phyloP scores from a whole-genome alignment of 495 filamentous ascomycete genomes.

The Penicillium roqueforti region DNA sequence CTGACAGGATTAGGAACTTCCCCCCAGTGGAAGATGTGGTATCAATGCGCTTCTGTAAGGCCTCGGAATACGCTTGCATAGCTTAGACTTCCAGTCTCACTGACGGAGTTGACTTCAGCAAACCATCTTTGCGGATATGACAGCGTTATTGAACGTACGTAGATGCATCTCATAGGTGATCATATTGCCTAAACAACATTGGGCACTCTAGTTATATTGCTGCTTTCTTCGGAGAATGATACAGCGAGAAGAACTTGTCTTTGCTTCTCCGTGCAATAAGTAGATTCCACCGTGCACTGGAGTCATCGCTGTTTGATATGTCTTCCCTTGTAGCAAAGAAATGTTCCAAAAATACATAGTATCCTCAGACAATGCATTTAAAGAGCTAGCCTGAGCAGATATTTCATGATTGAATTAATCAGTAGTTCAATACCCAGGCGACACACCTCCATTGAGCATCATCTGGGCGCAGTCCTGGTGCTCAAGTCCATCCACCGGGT shows the following conservation, averaged over 20 bases:
- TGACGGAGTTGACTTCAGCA: too few species aligned
- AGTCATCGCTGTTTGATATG: conserved; percentile 1
- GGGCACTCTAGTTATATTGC: too few species aligned
- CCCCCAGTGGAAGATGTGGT: too few species aligned
- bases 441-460: conserved; percentile 3
- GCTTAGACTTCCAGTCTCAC: too few species aligned
- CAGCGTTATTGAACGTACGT: too few species aligned
- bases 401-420: background rate
- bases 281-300: background rate
- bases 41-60: too few species aligned
- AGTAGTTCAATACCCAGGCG: background rate
- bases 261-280: conserved; percentile 6
- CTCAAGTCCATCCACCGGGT: conserved; percentile 12
- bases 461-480: background rate
- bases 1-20: too few species aligned
- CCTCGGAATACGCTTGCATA: too few species aligned
- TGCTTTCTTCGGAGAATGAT: conserved; percentile 1
- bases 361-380: conserved; percentile 1
- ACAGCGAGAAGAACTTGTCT: conserved; percentile 4
- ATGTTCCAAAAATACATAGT: background rate
- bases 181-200: too few species aligned
- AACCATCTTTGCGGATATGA: too few species aligned
- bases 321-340: background rate
- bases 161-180: too few species aligned
- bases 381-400: conserved; percentile 4